phyloP scores from a whole-genome alignment of 768 basidiomycete genomes.

The Pulveroboletus sp. region DNA sequence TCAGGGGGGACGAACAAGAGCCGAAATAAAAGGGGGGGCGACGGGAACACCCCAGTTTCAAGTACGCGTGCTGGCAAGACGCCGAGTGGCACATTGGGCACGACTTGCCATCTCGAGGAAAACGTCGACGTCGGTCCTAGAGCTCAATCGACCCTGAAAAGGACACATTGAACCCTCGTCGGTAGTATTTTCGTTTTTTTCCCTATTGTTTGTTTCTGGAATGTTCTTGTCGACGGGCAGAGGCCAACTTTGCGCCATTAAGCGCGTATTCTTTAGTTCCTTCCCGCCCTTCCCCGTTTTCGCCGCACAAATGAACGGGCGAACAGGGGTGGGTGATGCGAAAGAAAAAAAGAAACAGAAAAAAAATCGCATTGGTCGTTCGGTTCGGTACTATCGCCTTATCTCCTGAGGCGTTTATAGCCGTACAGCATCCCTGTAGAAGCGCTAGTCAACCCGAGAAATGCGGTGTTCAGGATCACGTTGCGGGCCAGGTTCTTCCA shows the following conservation, averaged over 20 bases:
- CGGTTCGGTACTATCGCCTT: slow-evolving; percentile 19
- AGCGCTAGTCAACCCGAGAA: not conserved
- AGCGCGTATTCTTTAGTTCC: not conserved
- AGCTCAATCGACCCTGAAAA: not conserved
- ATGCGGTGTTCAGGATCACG: slow-evolving; percentile 2
- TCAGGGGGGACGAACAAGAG: too few relatives aligned
- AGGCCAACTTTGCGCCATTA: not conserved
- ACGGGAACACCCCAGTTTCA: too few relatives aligned
- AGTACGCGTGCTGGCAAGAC: too few relatives aligned
- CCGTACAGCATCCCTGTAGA: not conserved
- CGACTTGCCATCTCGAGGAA: not conserved
- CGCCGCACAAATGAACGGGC: slow-evolving; percentile 13
- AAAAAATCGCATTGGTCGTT: slow-evolving; percentile 2
- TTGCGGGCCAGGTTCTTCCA: not conserved
- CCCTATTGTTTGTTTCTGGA: not conserved
- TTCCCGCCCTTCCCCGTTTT: slow-evolving; percentile 6
- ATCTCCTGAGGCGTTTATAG: slow-evolving; percentile 15
- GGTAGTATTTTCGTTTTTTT: not conserved
- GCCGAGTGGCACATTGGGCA: not conserved
- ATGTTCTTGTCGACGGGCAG: not conserved
- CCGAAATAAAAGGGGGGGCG: too few relatives aligned
- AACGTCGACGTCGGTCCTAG: not conserved
- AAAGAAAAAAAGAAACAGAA: not conserved
- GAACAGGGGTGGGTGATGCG: not conserved
- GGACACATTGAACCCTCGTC: not conserved